phyloP scores from a whole-genome alignment of 2,329 filamentous ascomycete species.

The Pseudopyrenochaeta lycopersici region DNA sequence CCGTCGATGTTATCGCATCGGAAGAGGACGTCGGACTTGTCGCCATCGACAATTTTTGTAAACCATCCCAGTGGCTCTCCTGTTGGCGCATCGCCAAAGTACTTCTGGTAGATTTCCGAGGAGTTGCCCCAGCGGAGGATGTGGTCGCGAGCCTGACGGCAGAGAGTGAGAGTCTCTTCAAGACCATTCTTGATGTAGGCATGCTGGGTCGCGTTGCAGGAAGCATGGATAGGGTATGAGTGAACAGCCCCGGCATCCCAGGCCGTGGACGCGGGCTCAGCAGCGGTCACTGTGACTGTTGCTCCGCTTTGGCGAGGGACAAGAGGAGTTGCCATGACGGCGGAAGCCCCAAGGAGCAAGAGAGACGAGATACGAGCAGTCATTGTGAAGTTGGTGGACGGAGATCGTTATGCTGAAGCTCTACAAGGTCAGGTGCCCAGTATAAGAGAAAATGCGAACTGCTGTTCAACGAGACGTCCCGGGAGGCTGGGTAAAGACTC shows the following conservation, averaged over 20 bases:
- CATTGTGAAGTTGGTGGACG: constrained; percentile 26
- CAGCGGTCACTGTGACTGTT: constrained; percentile 32
- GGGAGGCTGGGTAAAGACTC: constrained; percentile 30
- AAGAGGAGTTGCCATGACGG: constrained; percentile 37
- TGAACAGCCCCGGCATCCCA: constrained; percentile 52
- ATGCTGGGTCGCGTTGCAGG: constrained; percentile 71
- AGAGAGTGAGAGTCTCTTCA: constrained; percentile 66
- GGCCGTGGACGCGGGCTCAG: constrained; percentile 28
- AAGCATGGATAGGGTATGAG: constrained; percentile 66
- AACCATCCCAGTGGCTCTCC: constrained; percentile 69
- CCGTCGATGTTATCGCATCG: constrained; percentile 74
- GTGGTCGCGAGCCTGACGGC: constrained; percentile 69
- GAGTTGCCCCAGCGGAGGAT: constrained; percentile 65
- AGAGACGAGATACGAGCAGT: constrained; percentile 29
- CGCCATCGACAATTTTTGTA: constrained; percentile 66
- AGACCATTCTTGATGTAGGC: constrained; percentile 66
- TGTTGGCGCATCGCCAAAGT: constrained; percentile 70
- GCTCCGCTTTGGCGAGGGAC: constrained; percentile 27
- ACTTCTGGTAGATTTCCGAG: constrained; percentile 69
- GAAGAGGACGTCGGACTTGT: constrained; percentile 68
- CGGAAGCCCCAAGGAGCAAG: constrained; percentile 38
- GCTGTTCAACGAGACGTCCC: constrained; percentile 23
- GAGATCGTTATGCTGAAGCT: constrained; percentile 6
- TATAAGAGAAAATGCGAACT: constrained; percentile 20
- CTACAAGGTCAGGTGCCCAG: constrained; percentile 5